Evolutionary conservation across 306 rosid genomes (phyloP), one percentile per base, ranked within the genome.

Genomic region (Vigna nakashimae): DNA sequence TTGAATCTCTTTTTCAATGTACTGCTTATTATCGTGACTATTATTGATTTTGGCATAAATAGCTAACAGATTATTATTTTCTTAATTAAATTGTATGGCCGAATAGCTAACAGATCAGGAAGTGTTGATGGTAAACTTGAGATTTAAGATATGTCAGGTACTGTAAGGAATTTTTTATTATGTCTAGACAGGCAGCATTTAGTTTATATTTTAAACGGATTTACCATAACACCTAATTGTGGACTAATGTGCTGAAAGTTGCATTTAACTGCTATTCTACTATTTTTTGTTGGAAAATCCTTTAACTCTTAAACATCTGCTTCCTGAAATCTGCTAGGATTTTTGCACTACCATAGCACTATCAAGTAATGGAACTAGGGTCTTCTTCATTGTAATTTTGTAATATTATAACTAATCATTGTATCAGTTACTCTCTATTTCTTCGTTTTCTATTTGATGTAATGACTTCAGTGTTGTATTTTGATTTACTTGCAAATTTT

Each of bases 371-470:
- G 13, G 26, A 16, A 65, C 49, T 73, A 69, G 7, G 46, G 26
- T 34, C 30, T 69, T 68, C 42, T 53, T 76, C 36, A 78, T 50
- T 62, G 74, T 55, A 78, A 11, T 67, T 83, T 71, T 73, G 18
- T 32, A 40, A 38, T 11, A 42, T 20, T 52, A 36, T 40, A 7
- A 42, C 42, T 22, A 22, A 42, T 42, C 17, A 46, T 18, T 18
- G 2, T 57, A 22, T 53, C 9, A 7, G 36, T 53, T 18, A 11
- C 34, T 53, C 26, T 40, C 45, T 16, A 14, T 12, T 20, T 22
- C 24, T 57, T 38, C 53, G 16, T 38, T 45, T 63, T 52, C 42
- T 55, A 50, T 53, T 52, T 64, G 26, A 12, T 20, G 10, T 65
- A 4, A 49, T 9, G 75, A 66, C 38, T 46, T 63, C 4, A 51